A percentile compares a stretch with the other conserved stretches of the same genome.
Conservation (phyloP, 176 grass and related monocot species). For the Canna indica region DNA sequence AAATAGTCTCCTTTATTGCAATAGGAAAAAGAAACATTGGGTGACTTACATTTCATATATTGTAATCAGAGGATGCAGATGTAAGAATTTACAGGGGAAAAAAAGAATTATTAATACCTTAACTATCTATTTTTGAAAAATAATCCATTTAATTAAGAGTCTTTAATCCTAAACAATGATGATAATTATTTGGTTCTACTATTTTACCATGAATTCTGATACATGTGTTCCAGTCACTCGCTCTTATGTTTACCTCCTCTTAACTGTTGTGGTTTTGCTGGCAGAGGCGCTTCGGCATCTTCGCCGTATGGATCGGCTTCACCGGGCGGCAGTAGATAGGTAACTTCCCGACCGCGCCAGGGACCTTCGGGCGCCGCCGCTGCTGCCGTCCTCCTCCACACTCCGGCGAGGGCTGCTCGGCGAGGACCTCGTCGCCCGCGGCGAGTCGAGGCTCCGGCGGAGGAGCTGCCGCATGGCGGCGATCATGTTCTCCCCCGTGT, state of each 20-base stretch:
- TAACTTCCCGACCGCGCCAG: background rate
- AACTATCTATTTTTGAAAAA: no score
- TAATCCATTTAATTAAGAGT: no score
- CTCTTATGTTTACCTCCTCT: background rate
- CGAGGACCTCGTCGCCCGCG: background rate
- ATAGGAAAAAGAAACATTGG: no score
- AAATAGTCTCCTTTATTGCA: no score
- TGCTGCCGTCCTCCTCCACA: background rate
- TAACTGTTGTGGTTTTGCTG: background rate
- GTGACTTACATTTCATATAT: no score
- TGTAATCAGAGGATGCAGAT: no score
- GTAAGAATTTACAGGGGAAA: no score
- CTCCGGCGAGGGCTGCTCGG: background rate
- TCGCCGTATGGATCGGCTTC: background rate
- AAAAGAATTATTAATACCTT: no score
- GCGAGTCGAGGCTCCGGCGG: conserved; percentile 14
- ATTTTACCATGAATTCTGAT: background rate
- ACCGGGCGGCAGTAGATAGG: background rate
- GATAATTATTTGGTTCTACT: background rate
- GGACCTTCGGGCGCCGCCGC: background rate
- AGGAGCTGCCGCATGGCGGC: conserved; percentile 14
- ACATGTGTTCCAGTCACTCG: background rate
- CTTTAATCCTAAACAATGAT: background rate
- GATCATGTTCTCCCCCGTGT: conserved; percentile 9
- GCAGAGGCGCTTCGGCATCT: background rate